These are phyloP conservation scores for Fusarium subtropicale DNA, from an alignment of 2,329 filamentous ascomycete genomes.

Conservation along the genomic window DNA sequence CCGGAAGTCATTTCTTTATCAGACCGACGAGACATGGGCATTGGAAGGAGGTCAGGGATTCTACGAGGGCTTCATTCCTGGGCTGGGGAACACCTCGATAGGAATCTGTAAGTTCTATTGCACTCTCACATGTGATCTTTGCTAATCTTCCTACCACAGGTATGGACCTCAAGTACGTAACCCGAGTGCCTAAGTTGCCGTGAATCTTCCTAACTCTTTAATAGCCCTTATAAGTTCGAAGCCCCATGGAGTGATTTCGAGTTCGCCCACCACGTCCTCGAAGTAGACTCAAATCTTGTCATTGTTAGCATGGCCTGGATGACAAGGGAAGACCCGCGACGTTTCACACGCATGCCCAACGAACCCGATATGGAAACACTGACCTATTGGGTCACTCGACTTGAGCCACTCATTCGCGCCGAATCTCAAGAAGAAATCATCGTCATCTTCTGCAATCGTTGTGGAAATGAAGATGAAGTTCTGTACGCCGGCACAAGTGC, in stretches of 20 bases:
- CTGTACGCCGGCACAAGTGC: conserved; percentile 80
- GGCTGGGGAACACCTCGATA: conserved; percentile 64
- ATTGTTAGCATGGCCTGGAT: conserved; percentile 84
- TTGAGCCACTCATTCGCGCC: conserved; percentile 71
- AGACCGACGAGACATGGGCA: conserved; percentile 72
- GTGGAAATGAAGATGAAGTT: conserved; percentile 72
- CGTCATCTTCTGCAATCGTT: conserved; percentile 77
- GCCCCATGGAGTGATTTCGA: conserved; percentile 56
- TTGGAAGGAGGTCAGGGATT: conserved; percentile 66
- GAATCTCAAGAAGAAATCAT: conserved; percentile 73
- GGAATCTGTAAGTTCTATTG: conserved; percentile 70
- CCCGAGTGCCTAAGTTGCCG: too few relatives aligned
- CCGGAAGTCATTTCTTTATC: conserved; percentile 69
- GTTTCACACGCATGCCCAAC: conserved; percentile 60
- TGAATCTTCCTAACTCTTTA: too few relatives aligned
- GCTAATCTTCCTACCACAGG: conserved; percentile 6
- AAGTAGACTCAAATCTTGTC: conserved; percentile 68
- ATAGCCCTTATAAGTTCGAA: conserved; percentile 55
- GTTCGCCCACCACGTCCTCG: conserved; percentile 67
- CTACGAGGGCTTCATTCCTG: conserved; percentile 57
- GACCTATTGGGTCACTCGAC: conserved; percentile 78
- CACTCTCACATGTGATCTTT: too few relatives aligned
- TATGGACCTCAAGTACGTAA: conserved; percentile 72
- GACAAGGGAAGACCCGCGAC: conserved; percentile 64
- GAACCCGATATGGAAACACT: conserved; percentile 79